A percentile compares a stretch with the other conserved stretches of the same genome.
Conservation (phyloP, 2,329 filamentous ascomycete species). For the Didymella sp. region DNA sequence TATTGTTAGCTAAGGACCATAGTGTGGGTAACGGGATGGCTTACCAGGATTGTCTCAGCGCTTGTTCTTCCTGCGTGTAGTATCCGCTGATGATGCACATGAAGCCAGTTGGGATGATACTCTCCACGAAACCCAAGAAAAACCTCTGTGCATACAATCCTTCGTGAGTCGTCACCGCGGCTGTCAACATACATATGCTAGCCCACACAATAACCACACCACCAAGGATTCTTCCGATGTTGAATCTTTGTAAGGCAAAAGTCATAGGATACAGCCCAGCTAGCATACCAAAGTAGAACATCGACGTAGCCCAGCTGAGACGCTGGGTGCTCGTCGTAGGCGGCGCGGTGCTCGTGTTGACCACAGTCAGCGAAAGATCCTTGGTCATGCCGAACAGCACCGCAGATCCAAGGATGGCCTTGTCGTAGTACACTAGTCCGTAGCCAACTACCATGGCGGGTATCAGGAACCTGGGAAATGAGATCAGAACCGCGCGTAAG, state of each 20-base stretch:
- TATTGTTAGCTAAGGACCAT: background rate
- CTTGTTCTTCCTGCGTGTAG: slow-evolving; percentile 53
- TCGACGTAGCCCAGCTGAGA: slow-evolving; percentile 76
- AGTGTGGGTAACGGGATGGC: background rate
- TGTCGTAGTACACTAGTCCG: slow-evolving; percentile 74
- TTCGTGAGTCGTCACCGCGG: slow-evolving; percentile 67
- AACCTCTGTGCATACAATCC: slow-evolving; percentile 67
- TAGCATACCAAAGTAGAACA: slow-evolving; percentile 84
- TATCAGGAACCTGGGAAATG: slow-evolving; percentile 60
- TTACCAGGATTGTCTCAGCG: slow-evolving; percentile 62
- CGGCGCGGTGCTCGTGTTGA: slow-evolving; percentile 59
- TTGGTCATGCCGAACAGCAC: slow-evolving; percentile 78
- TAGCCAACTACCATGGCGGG: slow-evolving; percentile 68
- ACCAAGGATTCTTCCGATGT: slow-evolving; percentile 69
- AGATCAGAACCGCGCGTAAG: background rate
- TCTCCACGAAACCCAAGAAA: slow-evolving; percentile 64
- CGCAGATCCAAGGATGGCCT: slow-evolving; percentile 76
- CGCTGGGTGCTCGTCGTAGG: slow-evolving; percentile 68
- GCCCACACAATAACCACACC: slow-evolving; percentile 71
- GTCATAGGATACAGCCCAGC: slow-evolving; percentile 77
- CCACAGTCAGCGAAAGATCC: slow-evolving; percentile 67
- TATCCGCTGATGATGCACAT: slow-evolving; percentile 59
- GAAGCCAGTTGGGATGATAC: slow-evolving; percentile 63
- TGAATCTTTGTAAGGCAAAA: slow-evolving; percentile 72
- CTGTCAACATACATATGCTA: slow-evolving; percentile 71